Conservation (phyloP, 2,329 filamentous ascomycete species). For the Cucurbitaria berberidis region DNA sequence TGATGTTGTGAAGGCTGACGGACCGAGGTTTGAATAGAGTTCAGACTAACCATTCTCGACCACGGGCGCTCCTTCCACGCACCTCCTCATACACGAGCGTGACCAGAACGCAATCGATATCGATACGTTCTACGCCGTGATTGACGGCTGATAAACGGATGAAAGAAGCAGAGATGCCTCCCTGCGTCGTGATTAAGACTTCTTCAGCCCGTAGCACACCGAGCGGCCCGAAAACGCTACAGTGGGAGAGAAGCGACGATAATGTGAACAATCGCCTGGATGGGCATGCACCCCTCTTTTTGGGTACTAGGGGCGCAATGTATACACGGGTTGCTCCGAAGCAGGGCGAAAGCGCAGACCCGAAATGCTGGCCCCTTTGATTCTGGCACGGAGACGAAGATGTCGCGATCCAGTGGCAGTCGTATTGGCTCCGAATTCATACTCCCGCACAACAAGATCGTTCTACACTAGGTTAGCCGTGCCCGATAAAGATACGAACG, state of each 20-base stretch:
- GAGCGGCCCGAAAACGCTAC: no score
- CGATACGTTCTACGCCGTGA: not conserved
- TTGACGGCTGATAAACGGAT: not conserved
- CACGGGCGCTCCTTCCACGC: not conserved
- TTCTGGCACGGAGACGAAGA: not conserved
- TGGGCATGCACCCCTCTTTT: no score
- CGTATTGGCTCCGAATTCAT: not conserved
- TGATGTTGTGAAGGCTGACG: not conserved
- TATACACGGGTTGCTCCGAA: not conserved
- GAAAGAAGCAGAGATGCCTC: not conserved
- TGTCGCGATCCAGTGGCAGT: not conserved
- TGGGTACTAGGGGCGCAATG: not conserved
- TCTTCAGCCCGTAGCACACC: not conserved
- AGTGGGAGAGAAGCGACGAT: no score
- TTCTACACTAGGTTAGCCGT: not conserved
- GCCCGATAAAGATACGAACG: not conserved
- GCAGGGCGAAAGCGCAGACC: no score
- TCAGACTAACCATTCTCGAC: conserved; percentile 7
- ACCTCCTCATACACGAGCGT: conserved; percentile 1
- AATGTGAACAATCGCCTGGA: no score
- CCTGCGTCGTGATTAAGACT: not conserved
- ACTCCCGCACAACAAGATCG: not conserved
- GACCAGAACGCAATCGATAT: not conserved
- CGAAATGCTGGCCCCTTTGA: not conserved
- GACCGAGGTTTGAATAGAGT: conserved; percentile 5